Percentiles rank a stretch among this genome's conserved stretches.
Conservation (phyloP, 495 filamentous ascomycete genomes). For the Annulohypoxylon moriforme region DNA sequence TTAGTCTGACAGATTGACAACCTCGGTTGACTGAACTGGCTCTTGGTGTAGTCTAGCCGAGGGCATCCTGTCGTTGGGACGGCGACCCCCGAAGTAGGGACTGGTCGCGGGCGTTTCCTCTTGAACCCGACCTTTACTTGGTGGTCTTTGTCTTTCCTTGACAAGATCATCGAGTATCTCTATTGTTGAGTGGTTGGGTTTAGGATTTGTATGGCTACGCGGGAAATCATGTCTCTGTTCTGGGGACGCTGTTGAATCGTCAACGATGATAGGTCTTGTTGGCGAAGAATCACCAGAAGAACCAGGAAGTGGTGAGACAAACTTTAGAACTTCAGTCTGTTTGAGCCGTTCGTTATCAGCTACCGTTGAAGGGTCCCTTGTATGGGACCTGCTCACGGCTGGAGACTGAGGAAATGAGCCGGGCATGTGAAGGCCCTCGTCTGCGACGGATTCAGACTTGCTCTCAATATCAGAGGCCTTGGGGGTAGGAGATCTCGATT, state of each 20-base stretch:
- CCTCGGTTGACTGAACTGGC: neutral
- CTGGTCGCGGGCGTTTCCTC: slow-evolving; percentile 22
- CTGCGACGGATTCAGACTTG: slow-evolving; percentile 3
- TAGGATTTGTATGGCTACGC: neutral
- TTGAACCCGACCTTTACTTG: neutral
- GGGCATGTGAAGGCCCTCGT: slow-evolving; percentile 10
- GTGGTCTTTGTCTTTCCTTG: neutral
- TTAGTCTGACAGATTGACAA: slow-evolving; percentile 39
- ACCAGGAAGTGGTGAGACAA: slow-evolving; percentile 27
- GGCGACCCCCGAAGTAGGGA: slow-evolving; percentile 31
- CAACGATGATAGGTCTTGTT: slow-evolving; percentile 22
- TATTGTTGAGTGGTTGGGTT: neutral
- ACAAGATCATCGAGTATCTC: neutral
- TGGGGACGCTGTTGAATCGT: slow-evolving; percentile 17
- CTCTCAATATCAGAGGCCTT: neutral
- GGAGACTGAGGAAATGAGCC: slow-evolving; percentile 38
- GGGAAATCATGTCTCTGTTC: neutral
- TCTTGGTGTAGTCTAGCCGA: slow-evolving; percentile 36
- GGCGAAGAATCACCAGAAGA: slow-evolving; percentile 17
- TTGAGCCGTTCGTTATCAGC: neutral
- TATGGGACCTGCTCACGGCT: neutral
- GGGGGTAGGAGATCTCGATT: slow-evolving; percentile 9
- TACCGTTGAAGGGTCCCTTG: neutral
- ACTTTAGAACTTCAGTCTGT: slow-evolving; percentile 2
- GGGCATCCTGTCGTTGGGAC: slow-evolving; percentile 23